Percentiles rank a stretch among this genome's conserved stretches.
Conservation (phyloP, 371 early-diverging fungal genomes). For the Phascolomyces articulosus region DNA sequence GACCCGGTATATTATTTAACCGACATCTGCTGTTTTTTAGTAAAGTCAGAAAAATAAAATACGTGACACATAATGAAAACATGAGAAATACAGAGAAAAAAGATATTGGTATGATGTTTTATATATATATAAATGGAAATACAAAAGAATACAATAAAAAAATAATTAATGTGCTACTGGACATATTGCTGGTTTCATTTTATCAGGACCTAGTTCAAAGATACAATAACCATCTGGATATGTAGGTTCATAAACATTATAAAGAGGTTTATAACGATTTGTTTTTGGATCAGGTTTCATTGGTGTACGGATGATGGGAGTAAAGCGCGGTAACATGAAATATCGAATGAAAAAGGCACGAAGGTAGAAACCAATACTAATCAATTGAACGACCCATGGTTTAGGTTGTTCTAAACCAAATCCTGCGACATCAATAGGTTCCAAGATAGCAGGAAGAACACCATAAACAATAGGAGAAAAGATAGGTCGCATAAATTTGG, state of each 20-base stretch:
- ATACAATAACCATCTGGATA: conserved; percentile 42
- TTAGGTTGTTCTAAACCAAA: conserved; percentile 21
- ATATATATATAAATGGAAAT: too few species aligned
- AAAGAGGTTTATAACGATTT: conserved; percentile 30
- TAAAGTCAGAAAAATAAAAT: too few species aligned
- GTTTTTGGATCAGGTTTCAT: conserved; percentile 25
- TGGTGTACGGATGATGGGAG: conserved; percentile 28
- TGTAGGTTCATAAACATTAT: conserved; percentile 24
- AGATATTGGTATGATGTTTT: too few species aligned
- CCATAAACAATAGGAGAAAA: conserved; percentile 13
- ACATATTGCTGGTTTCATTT: conserved; percentile 25
- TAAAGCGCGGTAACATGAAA: conserved; percentile 32
- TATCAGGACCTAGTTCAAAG: conserved; percentile 42
- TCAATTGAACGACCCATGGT: background rate
- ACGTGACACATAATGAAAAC: too few species aligned
- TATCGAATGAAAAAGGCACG: conserved; percentile 14
- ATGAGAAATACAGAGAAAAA: too few species aligned
- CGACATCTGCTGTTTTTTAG: too few species aligned
- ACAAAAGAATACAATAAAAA: too few species aligned
- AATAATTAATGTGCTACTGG: conserved; percentile 8
- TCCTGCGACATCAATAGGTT: conserved; percentile 23
- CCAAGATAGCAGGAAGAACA: conserved; percentile 26
- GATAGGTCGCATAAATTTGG: conserved; percentile 24
- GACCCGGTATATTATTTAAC: background rate
- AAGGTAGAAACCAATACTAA: background rate